Conservation (phyloP, 306 rosid genomes). For the Dalbergia oliveri region DNA sequence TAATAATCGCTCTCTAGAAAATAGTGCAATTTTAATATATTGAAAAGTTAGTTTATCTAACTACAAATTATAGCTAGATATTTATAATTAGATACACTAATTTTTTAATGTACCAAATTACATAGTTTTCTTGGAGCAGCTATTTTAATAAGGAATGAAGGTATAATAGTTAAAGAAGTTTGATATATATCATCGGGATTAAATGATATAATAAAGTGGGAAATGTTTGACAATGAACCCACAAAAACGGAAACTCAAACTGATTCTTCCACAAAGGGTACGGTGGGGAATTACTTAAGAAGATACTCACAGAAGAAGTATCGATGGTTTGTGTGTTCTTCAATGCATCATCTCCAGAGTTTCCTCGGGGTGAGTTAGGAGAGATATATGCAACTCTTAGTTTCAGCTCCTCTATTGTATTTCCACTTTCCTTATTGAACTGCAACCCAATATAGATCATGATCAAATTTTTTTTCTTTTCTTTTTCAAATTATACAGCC, state of each 20-base stretch:
- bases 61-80: too few species aligned
- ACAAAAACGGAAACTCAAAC: constrained; percentile 23
- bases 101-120: too few species aligned
- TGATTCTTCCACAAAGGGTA: constrained; percentile 9
- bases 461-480: constrained; percentile 15
- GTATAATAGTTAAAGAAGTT: too few species aligned
- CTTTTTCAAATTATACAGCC: constrained; percentile 25
- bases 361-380: constrained; percentile 59
- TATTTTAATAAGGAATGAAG: too few species aligned
- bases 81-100: too few species aligned
- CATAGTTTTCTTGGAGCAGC: too few species aligned
- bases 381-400: constrained; percentile 74
- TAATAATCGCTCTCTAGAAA: too few species aligned
- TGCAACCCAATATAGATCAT: constrained; percentile 48
- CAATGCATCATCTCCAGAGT: constrained; percentile 68
- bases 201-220: too few species aligned
- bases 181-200: too few species aligned
- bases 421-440: constrained; percentile 90
- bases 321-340: constrained; percentile 58
- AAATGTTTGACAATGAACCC: not conserved
- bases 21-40: too few species aligned
- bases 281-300: not conserved
- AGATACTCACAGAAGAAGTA: constrained; percentile 70
- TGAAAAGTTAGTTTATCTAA: too few species aligned
- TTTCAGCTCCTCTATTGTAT: constrained; percentile 82